Evolutionary conservation across 495 filamentous ascomycete species (phyloP), one percentile per base, ranked within the genome.

Genomic region (Penicillium simplicissimum): DNA sequence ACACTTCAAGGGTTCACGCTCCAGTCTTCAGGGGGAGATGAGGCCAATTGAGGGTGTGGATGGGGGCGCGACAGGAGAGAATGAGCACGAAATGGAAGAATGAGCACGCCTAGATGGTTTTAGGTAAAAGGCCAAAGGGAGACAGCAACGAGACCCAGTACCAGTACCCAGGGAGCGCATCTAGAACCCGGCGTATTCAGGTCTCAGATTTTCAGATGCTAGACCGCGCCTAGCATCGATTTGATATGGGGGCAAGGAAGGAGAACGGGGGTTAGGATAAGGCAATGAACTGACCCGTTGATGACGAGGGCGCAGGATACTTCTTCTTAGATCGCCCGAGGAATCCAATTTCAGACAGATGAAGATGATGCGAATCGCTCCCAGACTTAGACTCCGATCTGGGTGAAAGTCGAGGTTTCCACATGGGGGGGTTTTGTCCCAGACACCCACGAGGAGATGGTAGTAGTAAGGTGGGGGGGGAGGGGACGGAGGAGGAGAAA

Each of bases 341-440:
- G 59, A 78, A 73, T 49, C 71, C 71, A 61, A 75, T 67, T 61
- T 76, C 74, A 66, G 71, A 67, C 43, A 67, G 64, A 64, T 67
- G 71, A 60, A 64, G 61, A 47, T 67, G 67, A 64, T 66, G 74
- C 60, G 70, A 69, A 67, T 73, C 64, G 59, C 57, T 76, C 67
- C 73, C 74, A 73, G 76, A 69, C 63, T 69, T 70, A 66, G 74
- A 70, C 66, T 81, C 76, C 64, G 74, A 76, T 76, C 74, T 76
- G 72, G 76, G 71, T 47, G 78, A 76, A 55, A 72, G 71, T 65
- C 74, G 76, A 68, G 72, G 74, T 73, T 79, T 80, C 77, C 79
- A 79, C 77, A 81, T 81, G 71, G 72, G 63, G 53, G 62, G 58
- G 61, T 62, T 47, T 58, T 58, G 62, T 61, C 63, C 68, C n/a